phyloP scores from a whole-genome alignment of 192 early-diverging fungal genomes.

The Backusella tuberculispora region DNA sequence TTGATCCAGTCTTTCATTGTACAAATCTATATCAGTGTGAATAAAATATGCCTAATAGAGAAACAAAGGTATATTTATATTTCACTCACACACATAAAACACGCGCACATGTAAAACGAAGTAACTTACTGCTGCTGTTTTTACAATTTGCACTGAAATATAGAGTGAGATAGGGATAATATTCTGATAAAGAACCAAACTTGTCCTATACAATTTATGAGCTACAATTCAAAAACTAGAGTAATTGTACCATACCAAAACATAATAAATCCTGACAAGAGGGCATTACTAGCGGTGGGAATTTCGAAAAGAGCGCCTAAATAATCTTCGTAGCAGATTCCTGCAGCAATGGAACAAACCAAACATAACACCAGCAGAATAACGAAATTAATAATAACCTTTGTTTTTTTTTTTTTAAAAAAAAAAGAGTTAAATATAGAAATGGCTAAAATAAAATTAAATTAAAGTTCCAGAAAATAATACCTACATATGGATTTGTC shows the following conservation, averaged over 20 bases:
- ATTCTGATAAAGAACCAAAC: slow-evolving; percentile 90
- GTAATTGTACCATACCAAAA: slow-evolving; percentile 57
- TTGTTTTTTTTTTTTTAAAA: background rate
- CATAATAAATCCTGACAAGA: slow-evolving; percentile 64
- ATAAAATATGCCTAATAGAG: slow-evolving; percentile 71
- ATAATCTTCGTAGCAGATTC: slow-evolving; percentile 58
- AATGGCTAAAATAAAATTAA: background rate
- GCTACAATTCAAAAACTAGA: background rate
- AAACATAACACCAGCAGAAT: slow-evolving; percentile 77
- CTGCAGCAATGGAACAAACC: slow-evolving; percentile 66
- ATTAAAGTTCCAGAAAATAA: background rate
- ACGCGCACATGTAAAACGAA: slow-evolving; percentile 24
- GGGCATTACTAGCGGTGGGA: slow-evolving; percentile 51
- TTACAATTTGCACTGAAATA: slow-evolving; percentile 87
- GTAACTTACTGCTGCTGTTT: slow-evolving; percentile 28
- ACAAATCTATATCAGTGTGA: slow-evolving; percentile 67
- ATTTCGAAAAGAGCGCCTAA: slow-evolving; percentile 52
- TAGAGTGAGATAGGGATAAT: slow-evolving; percentile 95
- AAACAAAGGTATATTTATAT: background rate
- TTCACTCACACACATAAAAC: background rate
- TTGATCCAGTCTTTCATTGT: slow-evolving; percentile 54
- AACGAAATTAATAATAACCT: slow-evolving; percentile 80
- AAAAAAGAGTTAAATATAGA: slow-evolving; percentile 2
- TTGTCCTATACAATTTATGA: slow-evolving; percentile 52
- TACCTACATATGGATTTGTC: slow-evolving; percentile 67